Evolutionary conservation across 1,139 yeast species (phyloP).

Genomic region (Saccharomyces hybrid): DNA sequence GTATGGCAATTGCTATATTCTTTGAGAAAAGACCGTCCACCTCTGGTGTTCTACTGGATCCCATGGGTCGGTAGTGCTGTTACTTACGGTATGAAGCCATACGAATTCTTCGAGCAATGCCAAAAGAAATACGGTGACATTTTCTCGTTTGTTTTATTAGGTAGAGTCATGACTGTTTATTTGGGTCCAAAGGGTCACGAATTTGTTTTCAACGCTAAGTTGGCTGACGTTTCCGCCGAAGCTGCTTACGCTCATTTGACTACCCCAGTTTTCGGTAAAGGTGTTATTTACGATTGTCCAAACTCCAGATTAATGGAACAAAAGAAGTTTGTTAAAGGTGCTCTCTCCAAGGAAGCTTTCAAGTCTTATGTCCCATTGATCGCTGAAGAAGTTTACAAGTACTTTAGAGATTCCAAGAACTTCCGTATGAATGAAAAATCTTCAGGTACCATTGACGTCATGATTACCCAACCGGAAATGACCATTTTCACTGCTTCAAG

Average conservation of each 20-base stretch:
- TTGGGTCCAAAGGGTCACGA: constrained; percentile 97
- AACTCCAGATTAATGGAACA: constrained; percentile 93
- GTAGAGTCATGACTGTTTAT: constrained; percentile 90
- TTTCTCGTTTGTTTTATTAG: constrained; percentile 80
- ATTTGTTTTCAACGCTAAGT: constrained; percentile 84
- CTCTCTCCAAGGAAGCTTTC: constrained; percentile 81
- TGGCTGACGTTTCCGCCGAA: constrained; percentile 88
- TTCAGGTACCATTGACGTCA: constrained; percentile 58
- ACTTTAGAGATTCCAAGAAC: constrained; percentile 46
- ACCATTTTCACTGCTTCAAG: constrained; percentile 95
- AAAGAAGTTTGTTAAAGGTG: constrained; percentile 89
- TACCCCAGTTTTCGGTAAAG: constrained; percentile 95
- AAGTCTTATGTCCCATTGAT: constrained; percentile 81
- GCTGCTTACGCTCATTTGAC: constrained; percentile 93
- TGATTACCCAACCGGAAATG: constrained; percentile 86
- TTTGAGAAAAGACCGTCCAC: constrained; percentile 71
- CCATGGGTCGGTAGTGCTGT: constrained; percentile 96
- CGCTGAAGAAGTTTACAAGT: constrained; percentile 63
- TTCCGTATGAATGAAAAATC: constrained; percentile 34
- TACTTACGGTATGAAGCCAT: constrained; percentile 85
- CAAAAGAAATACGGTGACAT: constrained; percentile 83
- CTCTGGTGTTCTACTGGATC: constrained; percentile 83
- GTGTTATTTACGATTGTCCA: constrained; percentile 95
- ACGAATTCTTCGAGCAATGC: constrained; percentile 74
- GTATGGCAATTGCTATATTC: constrained; percentile 66